phyloP scores from a whole-genome alignment of 2,329 filamentous ascomycete species.

The Lachnellula suecica region DNA sequence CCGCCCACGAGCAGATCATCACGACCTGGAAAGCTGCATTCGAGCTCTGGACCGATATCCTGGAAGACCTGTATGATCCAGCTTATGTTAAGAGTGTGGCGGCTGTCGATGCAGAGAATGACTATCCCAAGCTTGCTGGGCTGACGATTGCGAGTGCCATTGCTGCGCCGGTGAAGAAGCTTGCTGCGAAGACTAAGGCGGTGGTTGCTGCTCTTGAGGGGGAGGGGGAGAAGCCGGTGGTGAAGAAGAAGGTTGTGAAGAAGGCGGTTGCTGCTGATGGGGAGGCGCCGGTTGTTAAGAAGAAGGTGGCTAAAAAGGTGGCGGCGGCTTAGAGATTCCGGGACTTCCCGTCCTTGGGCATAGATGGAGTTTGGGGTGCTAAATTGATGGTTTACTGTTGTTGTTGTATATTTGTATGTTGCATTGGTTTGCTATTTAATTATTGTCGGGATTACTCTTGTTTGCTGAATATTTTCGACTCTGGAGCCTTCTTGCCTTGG shows the following conservation, averaged over 20 bases:
- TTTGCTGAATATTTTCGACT: no score
- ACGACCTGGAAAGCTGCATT: conserved; percentile 11
- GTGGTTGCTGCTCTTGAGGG: neutral
- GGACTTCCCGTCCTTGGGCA: no score
- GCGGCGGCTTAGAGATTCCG: neutral
- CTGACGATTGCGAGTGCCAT: neutral
- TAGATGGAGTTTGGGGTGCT: neutral
- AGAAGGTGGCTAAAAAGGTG: neutral
- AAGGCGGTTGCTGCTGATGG: neutral
- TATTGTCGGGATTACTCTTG: no score
- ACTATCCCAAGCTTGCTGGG: conserved; percentile 2
- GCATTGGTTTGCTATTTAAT: no score
- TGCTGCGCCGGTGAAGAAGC: neutral
- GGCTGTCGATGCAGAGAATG: conserved; percentile 1
- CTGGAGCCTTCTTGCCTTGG: no score
- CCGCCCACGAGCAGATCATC: conserved; percentile 7
- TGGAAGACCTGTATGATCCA: conserved; percentile 8
- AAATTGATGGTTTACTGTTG: neutral
- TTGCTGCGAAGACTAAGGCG: neutral
- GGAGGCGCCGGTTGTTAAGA: neutral
- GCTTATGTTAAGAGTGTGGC: conserved; percentile 1
- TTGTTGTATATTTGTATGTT: neutral
- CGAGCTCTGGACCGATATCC: conserved; percentile 5
- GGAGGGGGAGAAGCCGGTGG: neutral
- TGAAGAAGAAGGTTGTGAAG: neutral